Evolutionary conservation across 345 rosid genomes (phyloP).

Genomic region (Lumnitzera littorea): DNA sequence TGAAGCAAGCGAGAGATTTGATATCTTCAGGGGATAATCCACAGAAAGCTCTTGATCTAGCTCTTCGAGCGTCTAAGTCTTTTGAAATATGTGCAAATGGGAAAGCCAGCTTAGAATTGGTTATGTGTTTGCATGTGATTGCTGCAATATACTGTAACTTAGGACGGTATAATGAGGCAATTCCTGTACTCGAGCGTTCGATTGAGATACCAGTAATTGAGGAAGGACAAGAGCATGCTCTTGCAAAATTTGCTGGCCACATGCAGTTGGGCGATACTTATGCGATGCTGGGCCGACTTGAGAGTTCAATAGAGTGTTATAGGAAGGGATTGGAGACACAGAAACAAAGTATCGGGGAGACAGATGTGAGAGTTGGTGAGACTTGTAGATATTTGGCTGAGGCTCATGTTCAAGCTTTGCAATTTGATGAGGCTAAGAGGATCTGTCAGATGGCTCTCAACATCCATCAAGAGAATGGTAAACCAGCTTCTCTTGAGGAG

Average conservation of each 20-base stretch:
- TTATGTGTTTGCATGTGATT: conserved; percentile 80
- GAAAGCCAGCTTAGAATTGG: conserved; percentile 58
- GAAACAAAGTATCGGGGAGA: conserved; percentile 68
- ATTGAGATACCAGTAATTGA: conserved; percentile 59
- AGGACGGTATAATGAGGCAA: conserved; percentile 65
- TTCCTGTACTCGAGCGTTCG: conserved; percentile 71
- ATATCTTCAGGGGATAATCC: conserved; percentile 66
- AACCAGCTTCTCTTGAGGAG: conserved; percentile 68
- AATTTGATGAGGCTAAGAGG: conserved; percentile 66
- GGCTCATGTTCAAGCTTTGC: conserved; percentile 80
- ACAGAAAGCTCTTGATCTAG: conserved; percentile 61
- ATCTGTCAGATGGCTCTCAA: conserved; percentile 69
- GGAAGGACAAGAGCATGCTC: conserved; percentile 72
- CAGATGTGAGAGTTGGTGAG: conserved; percentile 73
- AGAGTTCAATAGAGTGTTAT: conserved; percentile 66
- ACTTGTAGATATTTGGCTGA: conserved; percentile 81
- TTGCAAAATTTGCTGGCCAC: conserved; percentile 82
- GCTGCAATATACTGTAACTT: conserved; percentile 81
- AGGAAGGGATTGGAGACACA: conserved; percentile 64
- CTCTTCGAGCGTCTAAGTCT: conserved; percentile 62
- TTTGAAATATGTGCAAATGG: conserved; percentile 59
- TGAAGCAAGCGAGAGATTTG: conserved; percentile 70
- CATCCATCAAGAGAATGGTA: conserved; percentile 54
- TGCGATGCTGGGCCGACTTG: conserved; percentile 81
- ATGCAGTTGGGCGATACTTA: conserved; percentile 96